phyloP scores from a whole-genome alignment of 2,329 filamentous ascomycete species.

The Pseudopithomyces chartarum region DNA sequence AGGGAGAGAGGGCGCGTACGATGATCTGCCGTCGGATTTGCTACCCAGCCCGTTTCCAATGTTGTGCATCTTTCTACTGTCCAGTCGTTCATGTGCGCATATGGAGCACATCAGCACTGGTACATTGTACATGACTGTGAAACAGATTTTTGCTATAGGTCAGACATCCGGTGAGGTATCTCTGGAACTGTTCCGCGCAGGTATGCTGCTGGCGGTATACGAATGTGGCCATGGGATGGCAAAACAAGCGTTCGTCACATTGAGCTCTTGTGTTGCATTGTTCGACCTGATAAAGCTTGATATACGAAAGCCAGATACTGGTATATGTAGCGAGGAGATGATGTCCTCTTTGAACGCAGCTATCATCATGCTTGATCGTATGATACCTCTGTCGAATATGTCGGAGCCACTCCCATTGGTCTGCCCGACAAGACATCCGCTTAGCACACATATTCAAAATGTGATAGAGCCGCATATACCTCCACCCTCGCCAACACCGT shows the following conservation, averaged over 20 bases:
- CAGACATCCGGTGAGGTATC: slow-evolving; percentile 1
- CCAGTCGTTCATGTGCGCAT: slow-evolving; percentile 8
- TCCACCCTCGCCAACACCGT: slow-evolving; percentile 3
- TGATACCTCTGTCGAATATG: slow-evolving; percentile 9
- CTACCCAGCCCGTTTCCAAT: slow-evolving; percentile 9
- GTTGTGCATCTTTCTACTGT: slow-evolving; percentile 14
- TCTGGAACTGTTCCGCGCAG: slow-evolving; percentile 9
- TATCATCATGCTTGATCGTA: slow-evolving; percentile 19
- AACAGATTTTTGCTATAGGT: slow-evolving; percentile 13
- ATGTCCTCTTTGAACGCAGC: slow-evolving; percentile 13
- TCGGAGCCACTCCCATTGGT: neutral
- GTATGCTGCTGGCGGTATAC: slow-evolving; percentile 16
- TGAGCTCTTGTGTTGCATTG: slow-evolving; percentile 7
- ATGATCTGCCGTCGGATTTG: neutral
- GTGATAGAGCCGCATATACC: slow-evolving; percentile 3
- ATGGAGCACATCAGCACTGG: slow-evolving; percentile 1
- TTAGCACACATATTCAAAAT: slow-evolving; percentile 1
- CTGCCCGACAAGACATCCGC: slow-evolving; percentile 3
- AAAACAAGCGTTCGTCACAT: slow-evolving; percentile 12
- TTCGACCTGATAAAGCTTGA: slow-evolving; percentile 9
- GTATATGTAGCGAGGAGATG: neutral
- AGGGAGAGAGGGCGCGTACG: neutral
- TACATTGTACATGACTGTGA: slow-evolving; percentile 15
- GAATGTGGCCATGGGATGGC: slow-evolving; percentile 16
- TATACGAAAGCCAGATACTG: neutral